Conservation (phyloP, 768 basidiomycete genomes). For the Agaricus sinodeliciosus region DNA sequence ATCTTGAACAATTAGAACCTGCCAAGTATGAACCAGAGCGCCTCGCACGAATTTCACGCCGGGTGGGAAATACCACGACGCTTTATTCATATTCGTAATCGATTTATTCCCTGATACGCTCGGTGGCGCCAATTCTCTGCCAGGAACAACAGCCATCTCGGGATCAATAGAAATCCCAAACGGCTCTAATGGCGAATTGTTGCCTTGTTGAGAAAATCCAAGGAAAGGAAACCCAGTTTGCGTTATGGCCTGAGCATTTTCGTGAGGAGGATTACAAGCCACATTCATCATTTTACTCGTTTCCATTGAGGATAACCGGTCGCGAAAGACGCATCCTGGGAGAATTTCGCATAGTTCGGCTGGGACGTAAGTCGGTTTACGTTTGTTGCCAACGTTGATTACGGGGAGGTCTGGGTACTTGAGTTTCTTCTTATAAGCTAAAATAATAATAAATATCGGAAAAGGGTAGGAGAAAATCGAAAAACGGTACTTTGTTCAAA, state of each 20-base stretch:
- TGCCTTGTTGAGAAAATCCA: slow-evolving; percentile 28
- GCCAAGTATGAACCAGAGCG: slow-evolving; percentile 50
- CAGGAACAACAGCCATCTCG: slow-evolving; percentile 61
- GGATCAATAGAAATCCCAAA: slow-evolving; percentile 53
- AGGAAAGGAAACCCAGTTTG: slow-evolving; percentile 47
- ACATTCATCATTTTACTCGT: slow-evolving; percentile 57
- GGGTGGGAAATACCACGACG: slow-evolving; percentile 66
- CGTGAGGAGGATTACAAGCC: slow-evolving; percentile 54
- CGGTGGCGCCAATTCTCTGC: slow-evolving; percentile 57
- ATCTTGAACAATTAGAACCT: slow-evolving; percentile 60
- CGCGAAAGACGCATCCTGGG: slow-evolving; percentile 49
- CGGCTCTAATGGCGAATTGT: slow-evolving; percentile 29
- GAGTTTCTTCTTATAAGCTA: slow-evolving; percentile 53
- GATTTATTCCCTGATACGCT: slow-evolving; percentile 19
- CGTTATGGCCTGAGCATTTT: slow-evolving; percentile 52
- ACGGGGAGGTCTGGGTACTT: slow-evolving; percentile 38
- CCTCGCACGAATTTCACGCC: slow-evolving; percentile 62
- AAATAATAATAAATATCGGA: background rate
- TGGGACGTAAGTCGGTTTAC: slow-evolving; percentile 36
- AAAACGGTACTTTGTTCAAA: slow-evolving; percentile 58
- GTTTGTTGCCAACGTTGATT: slow-evolving; percentile 34
- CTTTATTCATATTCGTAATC: slow-evolving; percentile 52
- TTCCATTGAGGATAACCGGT: slow-evolving; percentile 47
- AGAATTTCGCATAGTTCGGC: slow-evolving; percentile 64
- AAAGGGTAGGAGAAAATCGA: background rate